phyloP scores from a whole-genome alignment of 73 alveolate species.

The Blepharisma stoltei region DNA sequence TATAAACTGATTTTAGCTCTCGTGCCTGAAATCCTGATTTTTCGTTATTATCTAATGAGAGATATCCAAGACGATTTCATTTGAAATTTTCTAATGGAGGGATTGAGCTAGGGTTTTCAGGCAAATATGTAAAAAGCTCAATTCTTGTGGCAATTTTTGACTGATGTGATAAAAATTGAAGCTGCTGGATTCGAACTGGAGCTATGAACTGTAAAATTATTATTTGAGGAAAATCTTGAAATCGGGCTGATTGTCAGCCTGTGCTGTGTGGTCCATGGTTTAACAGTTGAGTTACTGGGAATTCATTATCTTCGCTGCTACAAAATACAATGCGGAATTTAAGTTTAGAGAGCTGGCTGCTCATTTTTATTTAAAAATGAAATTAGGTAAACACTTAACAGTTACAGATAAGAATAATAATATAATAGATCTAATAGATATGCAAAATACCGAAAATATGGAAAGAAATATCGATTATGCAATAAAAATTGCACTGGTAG shows the following conservation, averaged over 20 bases:
- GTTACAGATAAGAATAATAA: not conserved
- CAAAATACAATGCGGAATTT: slow-evolving; percentile 50
- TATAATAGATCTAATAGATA: not conserved
- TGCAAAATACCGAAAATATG: not conserved
- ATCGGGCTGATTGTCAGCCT: slow-evolving; percentile 89
- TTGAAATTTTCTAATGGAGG: slow-evolving; percentile 55
- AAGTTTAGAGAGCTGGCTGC: slow-evolving; percentile 32
- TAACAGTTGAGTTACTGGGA: slow-evolving; percentile 83
- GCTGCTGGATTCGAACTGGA: slow-evolving; percentile 66
- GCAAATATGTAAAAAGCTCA: slow-evolving; percentile 14
- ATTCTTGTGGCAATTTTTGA: slow-evolving; percentile 73
- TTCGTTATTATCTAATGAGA: slow-evolving; percentile 95
- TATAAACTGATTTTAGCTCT: slow-evolving; percentile 92
- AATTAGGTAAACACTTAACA: not conserved
- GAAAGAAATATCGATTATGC: not conserved
- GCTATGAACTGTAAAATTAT: slow-evolving; percentile 62
- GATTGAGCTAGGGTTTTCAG: slow-evolving; percentile 23
- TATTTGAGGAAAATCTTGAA: slow-evolving; percentile 91
- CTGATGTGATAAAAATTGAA: slow-evolving; percentile 90
- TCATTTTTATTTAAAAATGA: not conserved
- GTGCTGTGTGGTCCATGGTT: slow-evolving; percentile 82
- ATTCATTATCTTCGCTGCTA: slow-evolving; percentile 83
- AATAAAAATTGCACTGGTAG: not conserved
- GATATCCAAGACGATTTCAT: slow-evolving; percentile 96
- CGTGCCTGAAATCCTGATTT: slow-evolving; percentile 97